Evolutionary conservation across 2,329 filamentous ascomycete species (phyloP), one percentile per base, ranked within the genome.

Genomic region (Metarhizium anisopliae): DNA sequence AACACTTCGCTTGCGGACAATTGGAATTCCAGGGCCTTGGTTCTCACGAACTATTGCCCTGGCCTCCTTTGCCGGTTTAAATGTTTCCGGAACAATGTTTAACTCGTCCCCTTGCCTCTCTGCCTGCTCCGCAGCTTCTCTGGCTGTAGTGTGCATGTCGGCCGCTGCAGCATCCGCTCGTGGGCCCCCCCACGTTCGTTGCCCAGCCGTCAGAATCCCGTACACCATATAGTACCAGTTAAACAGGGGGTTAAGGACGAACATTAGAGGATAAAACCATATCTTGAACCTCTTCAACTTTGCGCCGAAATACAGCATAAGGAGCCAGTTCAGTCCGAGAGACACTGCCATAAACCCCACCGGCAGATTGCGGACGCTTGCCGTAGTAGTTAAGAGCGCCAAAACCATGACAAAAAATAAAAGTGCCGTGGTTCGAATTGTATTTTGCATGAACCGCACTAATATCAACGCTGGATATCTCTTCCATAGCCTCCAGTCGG

Each of bases 171-270:
- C 92, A 70, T 97, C 93, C 2, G 90, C 91, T 64, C 93, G 83
- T 11, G 93, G 94, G 0, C 93, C 93, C 61, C 93, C 93, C 93
- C 94, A 99, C 1, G 93, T 97, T 61, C 93, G 82, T 69, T 96
- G 90, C 20, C 92, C 91, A 35, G 92, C 91, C 0, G 93, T 96
- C 71, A 95, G 94, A 63, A 96, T 95, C 49, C 91, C 92, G 69
- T 96, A 96, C 2, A 96, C 87, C 88, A 96, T 96, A 74, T 97
- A 97, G 57, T 90, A 82, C 93, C 93, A 97, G 72, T 97, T 97
- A 79, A 96, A 92, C 67, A 97, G 95, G 0, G 94, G 93, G 67
- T 96, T 97, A 60, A 96, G 71, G 50, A 96, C 74, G 68, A 96
- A 97, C 91, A 97, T 96, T 59, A 97, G 65, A 0, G 93, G 93